These are phyloP conservation scores for Ceratocystis destructans DNA, from an alignment of 2,329 filamentous ascomycete genomes.

Conservation along the genomic window DNA sequence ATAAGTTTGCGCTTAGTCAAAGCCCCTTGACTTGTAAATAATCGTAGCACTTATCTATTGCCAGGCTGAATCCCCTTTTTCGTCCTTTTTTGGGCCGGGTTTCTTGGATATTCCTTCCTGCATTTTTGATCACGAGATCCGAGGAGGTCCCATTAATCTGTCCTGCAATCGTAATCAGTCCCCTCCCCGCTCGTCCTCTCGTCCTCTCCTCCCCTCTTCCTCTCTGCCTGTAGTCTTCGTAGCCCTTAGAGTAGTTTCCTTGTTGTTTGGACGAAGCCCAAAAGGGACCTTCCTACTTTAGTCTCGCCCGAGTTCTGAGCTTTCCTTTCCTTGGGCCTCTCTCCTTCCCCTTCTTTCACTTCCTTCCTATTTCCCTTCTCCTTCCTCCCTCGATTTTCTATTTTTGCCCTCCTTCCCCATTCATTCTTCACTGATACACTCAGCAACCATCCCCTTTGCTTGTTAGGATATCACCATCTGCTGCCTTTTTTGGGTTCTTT, in stretches of 20 bases:
- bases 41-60: not conserved
- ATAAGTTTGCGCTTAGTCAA: not conserved
- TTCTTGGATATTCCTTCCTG: slow-evolving; percentile 1
- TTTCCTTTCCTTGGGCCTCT: not conserved
- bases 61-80: not conserved
- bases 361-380: not conserved
- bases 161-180: slow-evolving; percentile 4
- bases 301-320: not conserved
- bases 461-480: not conserved
- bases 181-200: not conserved
- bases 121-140: slow-evolving; percentile 4
- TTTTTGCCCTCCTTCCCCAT: not conserved
- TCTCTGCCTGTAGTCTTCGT: not conserved
- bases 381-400: not conserved
- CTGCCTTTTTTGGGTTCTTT: not conserved
- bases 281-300: not conserved
- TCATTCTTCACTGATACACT: not conserved
- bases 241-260: not conserved
- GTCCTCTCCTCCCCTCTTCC: not conserved
- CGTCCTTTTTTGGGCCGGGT: not conserved
- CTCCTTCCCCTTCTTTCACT: not conserved
- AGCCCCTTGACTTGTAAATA: not conserved
- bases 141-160: not conserved
- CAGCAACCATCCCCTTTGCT: not conserved
- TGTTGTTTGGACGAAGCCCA: not conserved